Base-by-base conservation (phyloP, 2,329 filamentous ascomycete genomes). In the Verticillium isaacii region DNA sequence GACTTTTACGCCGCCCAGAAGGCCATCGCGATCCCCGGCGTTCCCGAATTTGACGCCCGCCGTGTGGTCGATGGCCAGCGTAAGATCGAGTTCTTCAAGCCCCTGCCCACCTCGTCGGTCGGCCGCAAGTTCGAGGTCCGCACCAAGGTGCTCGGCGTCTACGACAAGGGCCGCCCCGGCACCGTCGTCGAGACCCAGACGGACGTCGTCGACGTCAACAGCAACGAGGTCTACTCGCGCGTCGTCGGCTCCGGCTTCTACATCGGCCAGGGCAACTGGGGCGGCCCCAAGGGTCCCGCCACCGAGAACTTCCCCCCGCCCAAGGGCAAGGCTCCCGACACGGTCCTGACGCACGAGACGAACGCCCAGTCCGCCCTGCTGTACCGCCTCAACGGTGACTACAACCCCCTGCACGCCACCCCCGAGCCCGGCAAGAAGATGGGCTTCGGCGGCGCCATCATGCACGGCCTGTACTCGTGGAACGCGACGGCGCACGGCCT, bases 321-420 rank as follows among this genome's bases (percentile, higher is more conserved):
- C 8, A 79, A 89, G 72, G 88, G 82, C 65, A 86, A 87, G 77
- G 78, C 80, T 58, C 90, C 93, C 17, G 92, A 96, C 75, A 85
- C 81, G 54, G 83, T 87, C 6, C 85, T 90, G 67, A 84, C 85
- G 69, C 84, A 89, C 69, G 88, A 92, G 75, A 92, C 90, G 5
- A 90, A 80, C 32, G 72, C 79, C 60, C 87, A 93, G 78, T 91
- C 91, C 5, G 86, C 91, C 9, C 84, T 90, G 65, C 80, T 95
- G 61, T 95, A 95, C 76, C 85, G 92, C 65, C 84, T 97, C 58
- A 97, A 96, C 69, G 93, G 93, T 67, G 93, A 97, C 79, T 97
- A 97, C 78, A 97, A 97, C 80, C 93, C 93, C 32, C 87, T 97
- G 39, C 93, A 97, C 73, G 92, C 92, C 7, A 91, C 90, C 19